Evolutionary conservation across 2,329 filamentous ascomycete genomes (phyloP).

Genomic region (Arthrobotrys sphaeroides): DNA sequence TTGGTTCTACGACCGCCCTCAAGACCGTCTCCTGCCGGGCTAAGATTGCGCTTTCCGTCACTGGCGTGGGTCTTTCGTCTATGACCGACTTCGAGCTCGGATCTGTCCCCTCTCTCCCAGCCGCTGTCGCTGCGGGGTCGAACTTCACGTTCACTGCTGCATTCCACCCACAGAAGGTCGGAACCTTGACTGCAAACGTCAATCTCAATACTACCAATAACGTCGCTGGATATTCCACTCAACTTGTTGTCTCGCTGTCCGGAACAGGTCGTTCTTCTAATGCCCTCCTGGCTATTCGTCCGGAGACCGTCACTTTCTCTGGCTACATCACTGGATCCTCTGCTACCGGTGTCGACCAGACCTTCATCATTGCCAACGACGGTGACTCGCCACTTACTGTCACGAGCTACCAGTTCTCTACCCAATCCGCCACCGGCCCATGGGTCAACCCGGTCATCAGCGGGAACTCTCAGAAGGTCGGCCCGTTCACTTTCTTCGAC

Average conservation of each 20-base stretch:
- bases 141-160: constrained; percentile 63
- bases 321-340: constrained; percentile 64
- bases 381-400: constrained; percentile 65
- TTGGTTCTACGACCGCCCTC: constrained; percentile 60
- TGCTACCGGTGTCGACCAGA: constrained; percentile 62
- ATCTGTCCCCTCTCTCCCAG: constrained; percentile 51
- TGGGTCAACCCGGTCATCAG: constrained; percentile 62
- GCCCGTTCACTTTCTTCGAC: constrained; percentile 65
- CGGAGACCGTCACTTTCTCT: constrained; percentile 65
- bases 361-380: constrained; percentile 65
- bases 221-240: constrained; percentile 64
- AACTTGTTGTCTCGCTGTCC: constrained; percentile 64
- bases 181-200: constrained; percentile 65
- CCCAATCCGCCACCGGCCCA: constrained; percentile 63
- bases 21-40: constrained; percentile 65
- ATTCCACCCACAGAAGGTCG: constrained; percentile 65
- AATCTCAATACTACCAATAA: constrained; percentile 65
- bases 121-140: constrained; percentile 60
- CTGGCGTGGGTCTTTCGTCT: constrained; percentile 61
- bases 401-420: constrained; percentile 63
- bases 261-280: constrained; percentile 65
- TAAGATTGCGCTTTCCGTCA: constrained; percentile 63
- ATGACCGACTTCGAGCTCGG: constrained; percentile 60
- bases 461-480: constrained; percentile 58
- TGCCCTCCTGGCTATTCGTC: constrained; percentile 65